These are phyloP conservation scores for Paratinospora sagittata DNA, from an alignment of 164 flowering plant species.

Conservation along the genomic window DNA sequence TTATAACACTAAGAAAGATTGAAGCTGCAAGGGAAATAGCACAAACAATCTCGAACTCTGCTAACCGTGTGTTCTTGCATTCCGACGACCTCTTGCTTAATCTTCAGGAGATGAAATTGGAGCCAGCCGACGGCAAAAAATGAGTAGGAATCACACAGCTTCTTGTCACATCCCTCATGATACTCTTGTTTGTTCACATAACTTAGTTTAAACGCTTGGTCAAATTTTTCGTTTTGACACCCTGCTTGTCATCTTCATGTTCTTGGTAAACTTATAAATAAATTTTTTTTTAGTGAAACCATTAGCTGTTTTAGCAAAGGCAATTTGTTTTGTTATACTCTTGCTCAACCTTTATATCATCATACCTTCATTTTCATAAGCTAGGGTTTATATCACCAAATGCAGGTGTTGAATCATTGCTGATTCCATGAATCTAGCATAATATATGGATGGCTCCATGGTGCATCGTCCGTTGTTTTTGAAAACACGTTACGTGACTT, in stretches of 20 bases:
- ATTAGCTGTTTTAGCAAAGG: background rate
- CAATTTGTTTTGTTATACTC: background rate
- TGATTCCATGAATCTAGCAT: too few relatives aligned
- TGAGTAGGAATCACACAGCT: background rate
- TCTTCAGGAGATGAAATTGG: constrained; percentile 35
- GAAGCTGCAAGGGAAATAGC: constrained; percentile 55
- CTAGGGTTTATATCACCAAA: too few relatives aligned
- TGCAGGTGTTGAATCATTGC: too few relatives aligned
- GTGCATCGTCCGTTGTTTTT: too few relatives aligned
- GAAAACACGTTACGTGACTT: too few relatives aligned
- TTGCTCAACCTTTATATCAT: background rate
- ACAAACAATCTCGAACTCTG: constrained; percentile 24
- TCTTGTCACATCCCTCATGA: too few relatives aligned
- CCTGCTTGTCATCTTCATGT: background rate
- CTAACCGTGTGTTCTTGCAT: constrained; percentile 32
- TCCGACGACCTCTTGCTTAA: constrained; percentile 44
- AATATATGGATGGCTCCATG: too few relatives aligned
- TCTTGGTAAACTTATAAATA: background rate
- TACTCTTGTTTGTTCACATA: background rate
- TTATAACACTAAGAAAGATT: constrained; percentile 43
- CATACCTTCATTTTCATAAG: background rate
- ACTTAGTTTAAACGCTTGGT: background rate
- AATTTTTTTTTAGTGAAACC: background rate
- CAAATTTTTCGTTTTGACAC: background rate
- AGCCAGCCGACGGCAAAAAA: constrained; percentile 4